A percentile compares a stretch with the other conserved stretches of the same genome.
Conservation (phyloP, 345 rosid genomes). For the Salix caprea region DNA sequence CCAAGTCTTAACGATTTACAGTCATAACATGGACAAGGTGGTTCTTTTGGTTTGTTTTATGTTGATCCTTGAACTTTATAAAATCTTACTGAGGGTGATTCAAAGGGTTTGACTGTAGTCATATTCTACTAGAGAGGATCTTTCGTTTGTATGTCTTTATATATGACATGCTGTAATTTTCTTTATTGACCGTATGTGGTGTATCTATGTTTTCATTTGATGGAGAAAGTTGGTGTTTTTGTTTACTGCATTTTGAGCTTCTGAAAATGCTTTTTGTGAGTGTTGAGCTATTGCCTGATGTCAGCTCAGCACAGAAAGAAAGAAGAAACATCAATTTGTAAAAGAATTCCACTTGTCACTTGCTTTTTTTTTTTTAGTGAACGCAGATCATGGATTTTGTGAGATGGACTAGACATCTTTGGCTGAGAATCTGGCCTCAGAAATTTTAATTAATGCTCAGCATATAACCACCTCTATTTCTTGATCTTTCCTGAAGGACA, state of each 20-base stretch:
- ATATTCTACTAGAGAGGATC: background rate
- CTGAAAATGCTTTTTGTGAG: background rate
- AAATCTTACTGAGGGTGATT: background rate
- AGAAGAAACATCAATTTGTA: background rate
- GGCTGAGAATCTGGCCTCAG: background rate
- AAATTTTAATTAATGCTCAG: background rate
- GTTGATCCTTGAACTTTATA: background rate
- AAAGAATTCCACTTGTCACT: background rate
- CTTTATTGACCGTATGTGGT: background rate
- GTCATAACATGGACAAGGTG: background rate
- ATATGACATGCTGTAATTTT: background rate
- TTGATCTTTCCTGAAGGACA: background rate
- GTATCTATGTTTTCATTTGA: background rate
- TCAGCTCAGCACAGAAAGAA: background rate
- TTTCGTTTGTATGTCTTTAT: background rate
- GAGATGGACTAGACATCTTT: background rate
- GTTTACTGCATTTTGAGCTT: background rate
- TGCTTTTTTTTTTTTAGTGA: conserved; percentile 9
- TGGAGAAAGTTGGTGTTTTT: background rate
- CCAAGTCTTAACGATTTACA: background rate
- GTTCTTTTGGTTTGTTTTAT: background rate
- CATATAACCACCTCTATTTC: background rate
- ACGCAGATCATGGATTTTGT: background rate
- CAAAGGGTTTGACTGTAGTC: background rate
- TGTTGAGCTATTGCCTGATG: background rate